Evolutionary conservation across 768 basidiomycete species (phyloP).

Genomic region (Leccinellum rugosiceps): DNA sequence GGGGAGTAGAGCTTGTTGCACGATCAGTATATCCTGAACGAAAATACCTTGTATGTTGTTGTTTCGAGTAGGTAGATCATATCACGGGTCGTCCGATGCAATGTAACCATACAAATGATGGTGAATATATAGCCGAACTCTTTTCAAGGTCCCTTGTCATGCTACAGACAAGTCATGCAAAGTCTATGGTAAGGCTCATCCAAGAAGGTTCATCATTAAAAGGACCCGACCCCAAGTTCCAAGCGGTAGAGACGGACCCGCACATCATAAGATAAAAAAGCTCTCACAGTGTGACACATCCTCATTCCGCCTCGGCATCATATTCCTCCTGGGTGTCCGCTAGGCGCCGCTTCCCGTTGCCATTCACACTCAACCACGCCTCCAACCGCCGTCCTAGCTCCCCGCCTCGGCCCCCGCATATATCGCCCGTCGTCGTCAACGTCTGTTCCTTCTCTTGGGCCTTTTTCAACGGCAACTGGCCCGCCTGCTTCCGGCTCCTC

Average conservation of each 20-base stretch:
- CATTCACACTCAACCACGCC: conserved; percentile 59
- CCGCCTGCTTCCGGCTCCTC: conserved; percentile 35
- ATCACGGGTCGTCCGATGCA: no score
- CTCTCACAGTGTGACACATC: conserved; percentile 15
- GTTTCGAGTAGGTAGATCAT: neutral
- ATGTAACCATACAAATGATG: neutral
- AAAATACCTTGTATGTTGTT: neutral
- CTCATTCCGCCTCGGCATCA: conserved; percentile 10
- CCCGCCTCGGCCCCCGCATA: conserved; percentile 76
- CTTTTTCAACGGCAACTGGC: conserved; percentile 51
- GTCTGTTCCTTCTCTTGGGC: conserved; percentile 70
- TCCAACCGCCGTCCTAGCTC: conserved; percentile 74
- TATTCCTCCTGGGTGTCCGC: conserved; percentile 14
- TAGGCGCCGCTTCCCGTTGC: conserved; percentile 16
- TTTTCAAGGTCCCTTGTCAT: neutral
- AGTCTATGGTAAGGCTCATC: neutral
- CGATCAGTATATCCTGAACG: neutral
- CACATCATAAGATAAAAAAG: conserved; percentile 1
- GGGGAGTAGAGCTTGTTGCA: neutral
- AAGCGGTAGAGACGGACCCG: neutral
- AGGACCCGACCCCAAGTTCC: neutral
- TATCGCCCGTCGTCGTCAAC: conserved; percentile 68
- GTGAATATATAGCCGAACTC: neutral
- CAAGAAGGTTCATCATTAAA: conserved; percentile 1
- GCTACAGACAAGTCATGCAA: neutral